phyloP scores from a whole-genome alignment of 352 stramenopile species.

The Hyaloperonospora arabidopsidis region DNA sequence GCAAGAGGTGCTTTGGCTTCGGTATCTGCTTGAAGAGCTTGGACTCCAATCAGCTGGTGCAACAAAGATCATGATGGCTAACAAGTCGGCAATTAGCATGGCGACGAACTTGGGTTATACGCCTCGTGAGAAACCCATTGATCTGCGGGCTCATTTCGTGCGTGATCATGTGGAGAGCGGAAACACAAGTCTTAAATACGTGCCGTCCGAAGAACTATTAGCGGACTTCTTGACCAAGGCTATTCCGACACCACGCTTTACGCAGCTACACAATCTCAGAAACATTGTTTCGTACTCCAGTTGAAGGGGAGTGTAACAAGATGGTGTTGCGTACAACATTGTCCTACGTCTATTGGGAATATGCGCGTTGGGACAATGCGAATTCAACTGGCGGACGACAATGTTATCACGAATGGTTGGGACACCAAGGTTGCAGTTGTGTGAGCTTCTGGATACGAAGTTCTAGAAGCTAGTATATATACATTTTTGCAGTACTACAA shows the following conservation, averaged over 20 bases:
- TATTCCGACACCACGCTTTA: not conserved
- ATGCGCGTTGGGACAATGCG: no score
- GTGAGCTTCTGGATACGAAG: no score
- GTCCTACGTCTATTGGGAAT: no score
- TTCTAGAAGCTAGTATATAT: no score
- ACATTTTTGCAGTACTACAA: no score
- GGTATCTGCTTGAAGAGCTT: not conserved
- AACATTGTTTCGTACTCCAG: no score
- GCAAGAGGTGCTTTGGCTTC: not conserved
- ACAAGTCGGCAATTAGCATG: constrained; percentile 11
- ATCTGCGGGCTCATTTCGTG: constrained; percentile 10
- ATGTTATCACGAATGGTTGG: no score
- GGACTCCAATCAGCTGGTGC: not conserved
- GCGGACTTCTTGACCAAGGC: not conserved
- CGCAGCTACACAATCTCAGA: no score
- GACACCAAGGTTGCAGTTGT: no score
- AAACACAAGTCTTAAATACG: not conserved
- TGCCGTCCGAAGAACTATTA: not conserved
- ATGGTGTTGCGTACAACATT: no score
- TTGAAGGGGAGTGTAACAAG: no score
- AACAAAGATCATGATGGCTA: constrained; percentile 5
- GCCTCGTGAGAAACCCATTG: constrained; percentile 7
- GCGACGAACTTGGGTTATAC: constrained; percentile 7
- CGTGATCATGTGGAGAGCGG: constrained; percentile 6
- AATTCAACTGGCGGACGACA: no score